Base-by-base conservation (phyloP, 139 green algal species). In the Trebouxia sp. region DNA sequence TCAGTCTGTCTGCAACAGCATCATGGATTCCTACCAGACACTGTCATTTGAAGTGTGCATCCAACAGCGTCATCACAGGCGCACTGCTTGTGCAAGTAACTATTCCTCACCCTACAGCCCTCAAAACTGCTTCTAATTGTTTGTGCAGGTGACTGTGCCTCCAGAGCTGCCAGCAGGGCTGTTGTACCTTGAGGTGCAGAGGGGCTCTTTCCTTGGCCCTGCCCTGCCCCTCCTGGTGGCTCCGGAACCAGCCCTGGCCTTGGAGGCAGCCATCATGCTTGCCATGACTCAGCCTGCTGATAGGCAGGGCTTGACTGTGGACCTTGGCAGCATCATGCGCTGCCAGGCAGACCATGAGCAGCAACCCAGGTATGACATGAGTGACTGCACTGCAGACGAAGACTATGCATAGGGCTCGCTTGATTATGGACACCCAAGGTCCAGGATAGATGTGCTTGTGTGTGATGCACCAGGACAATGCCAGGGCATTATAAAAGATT, bases 131-230 rank as follows among this genome's bases (percentile, higher is more conserved):
- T 65, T 12, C 35, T 5, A 20, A 35, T 55, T 7, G 20, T 4
- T 2, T 14, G 7, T n/a, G 76, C 76, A 55, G 62, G 39, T 84
- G 38, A 26, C n/a, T 26, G 12, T 83, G 24, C 65, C 75, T 24
- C 9, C 35, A 35, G 17, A 38, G 20, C 41, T 89, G 62, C 35
- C 38, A n/a, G 50, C 85, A 0, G 86, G 86, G 8, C 65, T 86
- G 50, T 42, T 87, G 12, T 80, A 83, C 35, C 45, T 90, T 9
- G 86, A 90, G 42, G 47, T 85, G 1, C 67, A 81, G 51, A 58
- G 65, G 0, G 76, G 77, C 50, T 48, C 78, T n/a, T 83, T 77
- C 37, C 30, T 83, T n/a, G 77, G 84, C 7, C 76, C 53, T 12
- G 67, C 79, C 26, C 50, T 48, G 24, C 79, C 79, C 3, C 12